phyloP scores from a whole-genome alignment of 2,329 filamentous ascomycete genomes.

The Aspergillus amoenus region DNA sequence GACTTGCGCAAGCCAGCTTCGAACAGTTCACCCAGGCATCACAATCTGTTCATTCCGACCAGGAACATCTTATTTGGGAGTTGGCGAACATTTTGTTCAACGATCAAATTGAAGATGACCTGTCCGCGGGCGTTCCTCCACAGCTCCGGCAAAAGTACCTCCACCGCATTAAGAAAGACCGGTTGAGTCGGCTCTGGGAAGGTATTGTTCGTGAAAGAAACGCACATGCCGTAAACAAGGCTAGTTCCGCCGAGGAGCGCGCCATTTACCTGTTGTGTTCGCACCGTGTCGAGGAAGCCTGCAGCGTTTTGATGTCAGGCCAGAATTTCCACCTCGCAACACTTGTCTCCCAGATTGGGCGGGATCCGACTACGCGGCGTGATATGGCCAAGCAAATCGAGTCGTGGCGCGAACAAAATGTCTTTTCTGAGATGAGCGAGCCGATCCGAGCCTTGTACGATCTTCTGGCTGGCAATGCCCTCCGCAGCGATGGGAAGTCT shows the following conservation, averaged over 20 bases:
- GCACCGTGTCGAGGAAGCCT: conserved; percentile 78
- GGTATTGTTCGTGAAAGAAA: conserved; percentile 58
- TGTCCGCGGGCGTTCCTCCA: conserved; percentile 42
- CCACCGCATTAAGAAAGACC: conserved; percentile 50
- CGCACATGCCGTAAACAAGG: conserved; percentile 63
- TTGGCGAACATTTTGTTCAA: conserved; percentile 87
- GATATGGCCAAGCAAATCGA: conserved; percentile 79
- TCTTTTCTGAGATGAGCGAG: conserved; percentile 83
- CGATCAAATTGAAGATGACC: conserved; percentile 51
- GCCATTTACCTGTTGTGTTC: conserved; percentile 77
- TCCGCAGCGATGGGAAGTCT: conserved; percentile 71
- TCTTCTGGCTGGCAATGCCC: conserved; percentile 83
- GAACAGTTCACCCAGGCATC: conserved; percentile 31
- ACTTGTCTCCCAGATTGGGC: conserved; percentile 77
- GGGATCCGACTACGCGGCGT: conserved; percentile 65
- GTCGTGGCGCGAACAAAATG: conserved; percentile 78
- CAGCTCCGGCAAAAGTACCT: conserved; percentile 40
- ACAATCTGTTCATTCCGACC: conserved; percentile 29
- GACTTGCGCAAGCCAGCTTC: conserved; percentile 34
- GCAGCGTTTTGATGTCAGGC: conserved; percentile 71
- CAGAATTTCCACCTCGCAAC: conserved; percentile 83
- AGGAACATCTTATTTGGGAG: conserved; percentile 68
- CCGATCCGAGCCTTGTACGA: conserved; percentile 85
- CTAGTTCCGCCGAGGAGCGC: conserved; percentile 73
- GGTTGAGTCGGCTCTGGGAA: conserved; percentile 45